Evolutionary conservation across 345 rosid genomes (phyloP).

Genomic region (Rhizophora mangle): DNA sequence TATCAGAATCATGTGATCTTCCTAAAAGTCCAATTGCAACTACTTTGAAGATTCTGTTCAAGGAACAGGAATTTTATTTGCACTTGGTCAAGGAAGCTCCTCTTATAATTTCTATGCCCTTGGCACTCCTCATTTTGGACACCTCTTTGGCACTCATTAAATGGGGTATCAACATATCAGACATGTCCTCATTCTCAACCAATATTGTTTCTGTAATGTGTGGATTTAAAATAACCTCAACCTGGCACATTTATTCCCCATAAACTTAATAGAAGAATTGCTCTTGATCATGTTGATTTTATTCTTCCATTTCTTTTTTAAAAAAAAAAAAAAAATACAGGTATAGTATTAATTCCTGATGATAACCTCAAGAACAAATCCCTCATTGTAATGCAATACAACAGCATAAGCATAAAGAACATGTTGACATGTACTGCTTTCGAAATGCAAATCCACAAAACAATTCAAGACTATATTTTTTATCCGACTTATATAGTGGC

Average conservation of each 20-base stretch:
- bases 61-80: constrained; percentile 37
- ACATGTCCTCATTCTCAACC: constrained; percentile 34
- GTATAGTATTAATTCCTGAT: constrained; percentile 38
- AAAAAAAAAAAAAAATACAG: not conserved
- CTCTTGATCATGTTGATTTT: constrained; percentile 46
- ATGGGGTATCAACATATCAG: constrained; percentile 28
- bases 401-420: constrained; percentile 45
- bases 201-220: constrained; percentile 5
- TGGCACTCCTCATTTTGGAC: not conserved
- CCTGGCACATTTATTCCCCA: constrained; percentile 32
- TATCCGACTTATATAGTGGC: not conserved
- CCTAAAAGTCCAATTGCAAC: constrained; percentile 30
- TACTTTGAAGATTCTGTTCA: constrained; percentile 44
- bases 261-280: constrained; percentile 38
- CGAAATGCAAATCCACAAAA: constrained; percentile 21
- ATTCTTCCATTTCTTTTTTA: constrained; percentile 30
- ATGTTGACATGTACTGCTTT: constrained; percentile 28
- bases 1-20: constrained; percentile 60
- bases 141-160: not conserved
- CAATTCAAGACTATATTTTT: constrained; percentile 10
- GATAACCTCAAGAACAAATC: constrained; percentile 31
- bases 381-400: constrained; percentile 28
- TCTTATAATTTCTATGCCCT: constrained; percentile 13
- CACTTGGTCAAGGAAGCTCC: constrained; percentile 9
- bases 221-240: constrained; percentile 21